phyloP scores from a whole-genome alignment of 192 early-diverging fungal genomes.

The Entomortierella beljakovae region DNA sequence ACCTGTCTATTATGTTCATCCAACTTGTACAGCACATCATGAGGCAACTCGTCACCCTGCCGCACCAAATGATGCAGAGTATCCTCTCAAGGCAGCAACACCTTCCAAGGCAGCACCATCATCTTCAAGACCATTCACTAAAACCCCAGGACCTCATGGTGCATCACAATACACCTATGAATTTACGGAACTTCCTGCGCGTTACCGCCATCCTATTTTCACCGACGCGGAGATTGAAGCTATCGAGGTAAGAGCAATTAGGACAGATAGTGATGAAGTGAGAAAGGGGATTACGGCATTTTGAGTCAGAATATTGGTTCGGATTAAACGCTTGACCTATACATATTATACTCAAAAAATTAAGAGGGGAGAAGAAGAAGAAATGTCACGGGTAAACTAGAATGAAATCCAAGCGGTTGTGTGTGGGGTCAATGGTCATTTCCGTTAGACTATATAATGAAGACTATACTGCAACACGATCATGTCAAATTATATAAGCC shows the following conservation, averaged over 20 bases:
- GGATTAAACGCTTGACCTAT: no score
- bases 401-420: no score
- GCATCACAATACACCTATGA: constrained; percentile 34
- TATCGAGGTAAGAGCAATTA: constrained; percentile 53
- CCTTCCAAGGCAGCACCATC: constrained; percentile 9
- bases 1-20: no score
- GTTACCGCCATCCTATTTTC: constrained; percentile 53
- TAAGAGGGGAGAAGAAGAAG: no score
- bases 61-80: constrained; percentile 38
- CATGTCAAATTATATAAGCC: no score
- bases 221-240: constrained; percentile 63
- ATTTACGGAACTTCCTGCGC: constrained; percentile 54
- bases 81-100: constrained; percentile 18
- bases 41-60: constrained; percentile 45
- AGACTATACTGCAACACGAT: no score
- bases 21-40: constrained; percentile 20
- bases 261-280: neutral
- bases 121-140: constrained; percentile 4
- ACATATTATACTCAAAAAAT: no score
- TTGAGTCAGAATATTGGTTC: no score
- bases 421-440: no score
- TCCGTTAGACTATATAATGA: no score
- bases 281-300: no score
- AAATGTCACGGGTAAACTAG: no score
- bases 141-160: constrained; percentile 27